A percentile compares a stretch with the other conserved stretches of the same genome.
Conservation (phyloP, 2,329 filamentous ascomycete species). For the Trichoderma atrobrunneum region DNA sequence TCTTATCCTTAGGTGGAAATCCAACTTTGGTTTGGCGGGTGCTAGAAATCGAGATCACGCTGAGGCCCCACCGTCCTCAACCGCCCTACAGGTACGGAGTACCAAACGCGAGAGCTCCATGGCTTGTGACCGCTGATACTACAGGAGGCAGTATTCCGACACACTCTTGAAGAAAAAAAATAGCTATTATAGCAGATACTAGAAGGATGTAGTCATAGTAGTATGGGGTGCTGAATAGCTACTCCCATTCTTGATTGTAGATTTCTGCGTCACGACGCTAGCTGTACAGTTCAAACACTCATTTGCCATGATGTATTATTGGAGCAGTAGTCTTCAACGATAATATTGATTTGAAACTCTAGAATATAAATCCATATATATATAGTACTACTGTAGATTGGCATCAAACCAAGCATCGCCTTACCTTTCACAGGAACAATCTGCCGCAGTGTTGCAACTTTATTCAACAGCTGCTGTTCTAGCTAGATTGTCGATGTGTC, state of each 20-base stretch:
- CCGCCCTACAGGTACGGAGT: neutral
- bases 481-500: neutral
- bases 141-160: neutral
- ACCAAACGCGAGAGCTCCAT: neutral
- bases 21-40: neutral
- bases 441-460: neutral
- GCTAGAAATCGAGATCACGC: constrained; percentile 6
- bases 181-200: too few relatives aligned
- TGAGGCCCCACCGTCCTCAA: neutral
- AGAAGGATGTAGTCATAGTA: too few relatives aligned
- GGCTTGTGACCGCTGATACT: neutral
- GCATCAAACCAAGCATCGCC: neutral
- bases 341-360: neutral
- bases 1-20: neutral
- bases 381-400: neutral
- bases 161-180: neutral
- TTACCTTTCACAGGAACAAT: neutral
- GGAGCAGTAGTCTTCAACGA: neutral
- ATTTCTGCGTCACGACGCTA: neutral
- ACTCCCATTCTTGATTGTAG: neutral
- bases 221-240: neutral
- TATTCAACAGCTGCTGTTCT: neutral
- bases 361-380: neutral
- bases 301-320: neutral
- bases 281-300: neutral